These are phyloP conservation scores for Neurospora sp. DNA, from an alignment of 495 filamentous ascomycete species.

Conservation along the genomic window DNA sequence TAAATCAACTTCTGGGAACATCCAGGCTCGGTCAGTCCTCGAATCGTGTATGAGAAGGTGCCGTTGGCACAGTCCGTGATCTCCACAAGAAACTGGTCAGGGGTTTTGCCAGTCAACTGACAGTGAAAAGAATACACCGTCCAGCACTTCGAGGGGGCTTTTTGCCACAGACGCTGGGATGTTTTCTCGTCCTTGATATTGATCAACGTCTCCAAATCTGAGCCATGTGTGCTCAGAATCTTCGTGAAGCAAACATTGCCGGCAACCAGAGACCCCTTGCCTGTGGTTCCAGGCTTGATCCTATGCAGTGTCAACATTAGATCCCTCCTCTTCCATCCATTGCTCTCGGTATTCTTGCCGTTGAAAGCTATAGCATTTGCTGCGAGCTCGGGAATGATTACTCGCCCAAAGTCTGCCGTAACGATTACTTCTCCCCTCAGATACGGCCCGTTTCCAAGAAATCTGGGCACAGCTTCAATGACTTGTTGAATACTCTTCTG, in stretches of 20 bases:
- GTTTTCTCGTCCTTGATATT: slow-evolving; percentile 9
- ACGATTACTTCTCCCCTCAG: slow-evolving; percentile 25
- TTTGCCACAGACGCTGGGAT: slow-evolving; percentile 14
- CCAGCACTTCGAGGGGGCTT: slow-evolving; percentile 4
- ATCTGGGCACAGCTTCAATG: slow-evolving; percentile 1
- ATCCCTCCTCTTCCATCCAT: slow-evolving; percentile 11
- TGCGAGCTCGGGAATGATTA: slow-evolving; percentile 19
- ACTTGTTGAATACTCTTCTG: background rate
- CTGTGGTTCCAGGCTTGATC: background rate
- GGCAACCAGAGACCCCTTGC: background rate
- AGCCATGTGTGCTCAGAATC: slow-evolving; percentile 25
- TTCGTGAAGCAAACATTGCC: slow-evolving; percentile 29
- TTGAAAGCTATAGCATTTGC: slow-evolving; percentile 12
- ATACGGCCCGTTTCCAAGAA: slow-evolving; percentile 8
- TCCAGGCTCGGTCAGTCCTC: slow-evolving; percentile 4
- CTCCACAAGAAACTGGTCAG: slow-evolving; percentile 32
- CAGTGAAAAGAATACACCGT: slow-evolving; percentile 46
- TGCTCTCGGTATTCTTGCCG: background rate
- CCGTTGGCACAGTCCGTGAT: slow-evolving; percentile 38
- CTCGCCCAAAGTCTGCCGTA: slow-evolving; percentile 34
- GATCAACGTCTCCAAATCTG: slow-evolving; percentile 28
- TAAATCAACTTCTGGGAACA: slow-evolving; percentile 14
- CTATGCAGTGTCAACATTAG: slow-evolving; percentile 8
- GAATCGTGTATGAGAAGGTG: slow-evolving; percentile 18
- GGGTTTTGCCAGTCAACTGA: slow-evolving; percentile 2